phyloP scores from a whole-genome alignment of 1,284 basidiomycete genomes.

The Mycena sp. region DNA sequence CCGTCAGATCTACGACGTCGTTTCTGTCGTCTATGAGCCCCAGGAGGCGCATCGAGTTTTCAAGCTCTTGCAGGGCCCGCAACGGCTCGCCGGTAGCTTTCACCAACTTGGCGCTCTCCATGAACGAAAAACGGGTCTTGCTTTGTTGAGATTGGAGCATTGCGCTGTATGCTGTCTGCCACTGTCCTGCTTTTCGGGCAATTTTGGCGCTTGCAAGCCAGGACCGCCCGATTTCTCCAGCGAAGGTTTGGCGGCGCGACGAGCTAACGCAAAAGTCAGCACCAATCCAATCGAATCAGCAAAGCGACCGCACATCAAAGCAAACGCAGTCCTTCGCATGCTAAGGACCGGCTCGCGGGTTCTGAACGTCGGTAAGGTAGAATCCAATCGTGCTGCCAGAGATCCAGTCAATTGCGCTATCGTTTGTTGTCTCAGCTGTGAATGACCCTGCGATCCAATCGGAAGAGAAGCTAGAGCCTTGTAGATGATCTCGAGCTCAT shows the following conservation, averaged over 20 bases:
- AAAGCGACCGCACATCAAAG: constrained; percentile 64
- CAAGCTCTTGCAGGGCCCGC: constrained; percentile 90
- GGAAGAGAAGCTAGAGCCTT: constrained; percentile 50
- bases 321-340: constrained; percentile 89
- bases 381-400: constrained; percentile 74
- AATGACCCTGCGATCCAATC: constrained; percentile 46
- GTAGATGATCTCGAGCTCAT: constrained; percentile 89
- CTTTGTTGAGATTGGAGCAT: constrained; percentile 90
- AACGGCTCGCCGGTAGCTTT: constrained; percentile 85
- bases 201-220: constrained; percentile 97
- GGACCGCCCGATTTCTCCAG: constrained; percentile 77
- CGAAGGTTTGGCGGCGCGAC: constrained; percentile 50
- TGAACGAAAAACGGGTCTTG: constrained; percentile 83
- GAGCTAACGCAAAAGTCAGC: constrained; percentile 36
- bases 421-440: constrained; percentile 42
- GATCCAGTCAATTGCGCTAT: constrained; percentile 54
- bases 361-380: constrained; percentile 92
- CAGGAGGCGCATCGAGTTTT: constrained; percentile 74
- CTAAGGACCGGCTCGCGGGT: constrained; percentile 91
- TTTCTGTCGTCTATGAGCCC: constrained; percentile 50
- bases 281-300: constrained; percentile 1
- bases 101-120: constrained; percentile 92
- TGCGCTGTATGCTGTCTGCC: constrained; percentile 97
- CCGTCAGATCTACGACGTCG: constrained; percentile 62
- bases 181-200: constrained; percentile 94